Evolutionary conservation across 345 rosid genomes (phyloP).

Genomic region (Eutrema japonicum): DNA sequence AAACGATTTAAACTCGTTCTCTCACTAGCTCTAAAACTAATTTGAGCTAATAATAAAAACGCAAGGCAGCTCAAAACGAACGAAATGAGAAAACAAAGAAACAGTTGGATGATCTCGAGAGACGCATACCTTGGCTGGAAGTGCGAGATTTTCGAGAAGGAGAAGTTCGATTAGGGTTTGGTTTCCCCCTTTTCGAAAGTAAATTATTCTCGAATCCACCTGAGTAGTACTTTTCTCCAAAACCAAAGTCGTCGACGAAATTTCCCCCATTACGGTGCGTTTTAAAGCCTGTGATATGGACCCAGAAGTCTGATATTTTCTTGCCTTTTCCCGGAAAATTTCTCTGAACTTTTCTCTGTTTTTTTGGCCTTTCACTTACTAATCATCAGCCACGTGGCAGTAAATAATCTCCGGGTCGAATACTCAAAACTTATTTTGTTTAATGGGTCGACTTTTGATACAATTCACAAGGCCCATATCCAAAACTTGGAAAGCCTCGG

Average conservation of each 20-base stretch:
- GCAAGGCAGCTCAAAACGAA: background rate
- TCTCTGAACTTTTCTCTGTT: slow-evolving; percentile 2
- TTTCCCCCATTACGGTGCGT: slow-evolving; percentile 44
- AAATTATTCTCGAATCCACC: slow-evolving; percentile 14
- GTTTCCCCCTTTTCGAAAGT: background rate
- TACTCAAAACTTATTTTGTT: background rate
- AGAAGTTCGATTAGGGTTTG: slow-evolving; percentile 40
- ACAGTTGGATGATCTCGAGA: background rate
- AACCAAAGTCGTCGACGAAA: slow-evolving; percentile 38
- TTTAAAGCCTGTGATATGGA: slow-evolving; percentile 1
- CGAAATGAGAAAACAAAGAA: background rate
- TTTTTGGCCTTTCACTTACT: background rate
- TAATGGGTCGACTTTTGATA: background rate
- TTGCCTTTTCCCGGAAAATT: slow-evolving; percentile 47
- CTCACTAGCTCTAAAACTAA: slow-evolving; percentile 2
- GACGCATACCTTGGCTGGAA: slow-evolving; percentile 24
- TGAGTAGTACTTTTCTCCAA: slow-evolving; percentile 31
- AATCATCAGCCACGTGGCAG: slow-evolving; percentile 29
- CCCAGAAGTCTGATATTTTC: slow-evolving; percentile 38
- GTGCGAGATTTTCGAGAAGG: slow-evolving; percentile 15
- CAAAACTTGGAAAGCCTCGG: background rate
- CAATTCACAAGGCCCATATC: slow-evolving; percentile 1
- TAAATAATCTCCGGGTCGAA: background rate
- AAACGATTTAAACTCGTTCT: background rate
- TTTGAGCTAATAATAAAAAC: background rate